phyloP scores from a whole-genome alignment of 2,329 filamentous ascomycete genomes.

The Penicillium freii region DNA sequence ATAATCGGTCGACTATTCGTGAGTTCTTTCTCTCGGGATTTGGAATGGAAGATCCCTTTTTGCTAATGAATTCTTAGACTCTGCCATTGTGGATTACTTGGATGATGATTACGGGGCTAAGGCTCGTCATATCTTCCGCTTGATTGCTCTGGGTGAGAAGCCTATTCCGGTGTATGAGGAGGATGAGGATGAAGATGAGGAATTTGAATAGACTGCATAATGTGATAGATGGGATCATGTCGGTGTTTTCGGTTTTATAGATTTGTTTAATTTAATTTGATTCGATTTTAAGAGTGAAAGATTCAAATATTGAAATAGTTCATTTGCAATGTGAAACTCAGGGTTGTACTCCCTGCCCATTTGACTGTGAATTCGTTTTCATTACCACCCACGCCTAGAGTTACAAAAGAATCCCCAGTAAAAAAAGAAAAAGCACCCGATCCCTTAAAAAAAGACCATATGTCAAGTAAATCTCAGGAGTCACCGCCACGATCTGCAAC shows the following conservation, averaged over 20 bases:
- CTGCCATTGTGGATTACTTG: slow-evolving; percentile 51
- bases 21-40: slow-evolving; percentile 23
- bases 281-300: background rate
- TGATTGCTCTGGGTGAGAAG: slow-evolving; percentile 50
- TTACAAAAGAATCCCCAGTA: slow-evolving; percentile 5
- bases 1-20: slow-evolving; percentile 50
- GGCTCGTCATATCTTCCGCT: slow-evolving; percentile 52
- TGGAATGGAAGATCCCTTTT: background rate
- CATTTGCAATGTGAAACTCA: background rate
- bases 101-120: slow-evolving; percentile 48
- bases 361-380: slow-evolving; percentile 12
- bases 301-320: background rate
- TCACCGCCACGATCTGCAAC: slow-evolving; percentile 2
- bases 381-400: slow-evolving; percentile 17
- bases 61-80: slow-evolving; percentile 38
- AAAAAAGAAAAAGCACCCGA: background rate
- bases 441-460: background rate
- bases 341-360: background rate
- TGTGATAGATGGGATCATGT: slow-evolving; percentile 24
- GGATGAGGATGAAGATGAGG: slow-evolving; percentile 18
- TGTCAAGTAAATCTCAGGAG: slow-evolving; percentile 4
- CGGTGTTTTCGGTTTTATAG: slow-evolving; percentile 12
- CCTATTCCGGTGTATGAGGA: slow-evolving; percentile 46
- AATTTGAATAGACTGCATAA: slow-evolving; percentile 5
- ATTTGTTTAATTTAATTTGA: slow-evolving; percentile 1